A percentile compares a stretch with the other conserved stretches of the same genome.
Conservation (phyloP, 2,329 filamentous ascomycete species). For the Ophiosphaerella korrae region DNA sequence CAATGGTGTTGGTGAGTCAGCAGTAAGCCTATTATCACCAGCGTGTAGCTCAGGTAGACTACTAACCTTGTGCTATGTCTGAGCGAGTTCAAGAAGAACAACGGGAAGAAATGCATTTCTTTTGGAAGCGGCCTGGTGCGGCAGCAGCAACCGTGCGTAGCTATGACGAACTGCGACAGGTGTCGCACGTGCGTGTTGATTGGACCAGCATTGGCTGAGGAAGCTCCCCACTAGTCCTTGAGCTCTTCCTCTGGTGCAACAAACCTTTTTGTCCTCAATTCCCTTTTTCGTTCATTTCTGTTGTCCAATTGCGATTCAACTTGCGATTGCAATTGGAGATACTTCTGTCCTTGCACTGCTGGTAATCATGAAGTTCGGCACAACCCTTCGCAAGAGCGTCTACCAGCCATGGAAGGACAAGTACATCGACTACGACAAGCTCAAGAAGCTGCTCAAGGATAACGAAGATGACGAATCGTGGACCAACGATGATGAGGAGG, state of each 20-base stretch:
- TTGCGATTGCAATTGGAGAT: slow-evolving; percentile 5
- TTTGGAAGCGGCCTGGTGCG: background rate
- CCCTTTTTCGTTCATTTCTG: background rate
- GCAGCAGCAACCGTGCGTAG: background rate
- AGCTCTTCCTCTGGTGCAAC: slow-evolving; percentile 7
- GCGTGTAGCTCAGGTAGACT: no score
- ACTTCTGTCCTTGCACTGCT: slow-evolving; percentile 5
- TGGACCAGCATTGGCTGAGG: slow-evolving; percentile 16
- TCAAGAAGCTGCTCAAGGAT: slow-evolving; percentile 88
- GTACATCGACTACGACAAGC: slow-evolving; percentile 94
- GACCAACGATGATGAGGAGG: slow-evolving; percentile 93
- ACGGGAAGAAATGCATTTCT: background rate
- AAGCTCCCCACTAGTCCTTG: slow-evolving; percentile 6
- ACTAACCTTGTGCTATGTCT: no score
- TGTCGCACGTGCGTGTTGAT: slow-evolving; percentile 23
- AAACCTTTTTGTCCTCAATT: slow-evolving; percentile 10
- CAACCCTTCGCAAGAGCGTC: slow-evolving; percentile 77
- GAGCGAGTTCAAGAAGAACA: background rate
- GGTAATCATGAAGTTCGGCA: slow-evolving; percentile 87
- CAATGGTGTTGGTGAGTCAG: no score
- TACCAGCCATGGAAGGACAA: slow-evolving; percentile 89
- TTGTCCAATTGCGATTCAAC: background rate
- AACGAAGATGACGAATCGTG: slow-evolving; percentile 66
- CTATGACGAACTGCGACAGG: slow-evolving; percentile 11
- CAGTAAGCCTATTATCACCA: no score